Evolutionary conservation across 331 rosid genomes (phyloP).

Genomic region (Acacia pycnantha): DNA sequence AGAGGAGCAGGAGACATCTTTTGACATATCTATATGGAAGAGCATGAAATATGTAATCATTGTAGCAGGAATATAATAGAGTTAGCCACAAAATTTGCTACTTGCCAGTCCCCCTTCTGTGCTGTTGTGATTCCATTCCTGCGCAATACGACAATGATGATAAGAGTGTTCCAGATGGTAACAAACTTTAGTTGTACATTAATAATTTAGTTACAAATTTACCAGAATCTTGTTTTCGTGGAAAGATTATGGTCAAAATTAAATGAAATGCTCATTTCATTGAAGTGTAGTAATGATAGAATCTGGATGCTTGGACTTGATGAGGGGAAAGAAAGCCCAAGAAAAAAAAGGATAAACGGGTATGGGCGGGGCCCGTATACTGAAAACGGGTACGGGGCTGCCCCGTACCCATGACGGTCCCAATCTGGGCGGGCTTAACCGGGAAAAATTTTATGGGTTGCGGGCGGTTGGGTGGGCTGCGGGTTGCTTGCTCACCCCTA

Average conservation of each 20-base stretch:
- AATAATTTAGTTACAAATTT: not conserved
- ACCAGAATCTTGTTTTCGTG: too few relatives aligned
- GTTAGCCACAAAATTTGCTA: conserved; percentile 29
- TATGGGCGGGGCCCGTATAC: too few relatives aligned
- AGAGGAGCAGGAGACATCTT: conserved; percentile 45
- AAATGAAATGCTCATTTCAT: not conserved
- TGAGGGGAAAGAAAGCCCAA: too few relatives aligned
- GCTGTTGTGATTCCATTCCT: conserved; percentile 9
- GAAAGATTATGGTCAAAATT: too few relatives aligned
- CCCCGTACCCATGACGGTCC: too few relatives aligned
- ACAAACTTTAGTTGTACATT: not conserved
- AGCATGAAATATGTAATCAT: conserved; percentile 42
- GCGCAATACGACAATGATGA: not conserved
- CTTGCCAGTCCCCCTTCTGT: not conserved
- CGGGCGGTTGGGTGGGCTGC: too few relatives aligned
- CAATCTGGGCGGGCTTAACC: too few relatives aligned
- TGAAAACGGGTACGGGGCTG: too few relatives aligned
- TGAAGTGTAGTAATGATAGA: not conserved
- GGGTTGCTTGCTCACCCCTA: too few relatives aligned
- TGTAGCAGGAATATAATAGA: conserved; percentile 47
- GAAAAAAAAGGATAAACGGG: too few relatives aligned
- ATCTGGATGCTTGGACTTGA: not conserved
- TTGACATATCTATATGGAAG: conserved; percentile 51
- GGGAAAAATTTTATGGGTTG: too few relatives aligned
- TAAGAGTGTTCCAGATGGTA: not conserved